phyloP scores from a whole-genome alignment of 768 basidiomycete genomes.

The Macrolepiota dolichaula region DNA sequence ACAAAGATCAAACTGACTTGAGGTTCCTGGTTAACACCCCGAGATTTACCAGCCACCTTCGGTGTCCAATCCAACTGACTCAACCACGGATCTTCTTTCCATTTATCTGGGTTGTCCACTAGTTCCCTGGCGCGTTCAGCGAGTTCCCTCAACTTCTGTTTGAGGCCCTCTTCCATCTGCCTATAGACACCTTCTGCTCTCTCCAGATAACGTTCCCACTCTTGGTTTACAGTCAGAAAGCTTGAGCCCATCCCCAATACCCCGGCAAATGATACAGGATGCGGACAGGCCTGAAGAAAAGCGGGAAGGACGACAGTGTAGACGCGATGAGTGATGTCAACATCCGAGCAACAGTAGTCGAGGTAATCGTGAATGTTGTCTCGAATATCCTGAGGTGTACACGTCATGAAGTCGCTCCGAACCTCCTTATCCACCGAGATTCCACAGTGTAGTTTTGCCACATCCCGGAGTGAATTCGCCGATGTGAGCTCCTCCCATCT shows the following conservation, averaged over 20 bases:
- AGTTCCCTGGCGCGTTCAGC: constrained; percentile 65
- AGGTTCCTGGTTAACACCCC: constrained; percentile 43
- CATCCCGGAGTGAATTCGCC: constrained; percentile 87
- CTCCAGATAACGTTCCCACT: constrained; percentile 82
- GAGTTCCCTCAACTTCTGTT: constrained; percentile 70
- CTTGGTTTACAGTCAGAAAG: constrained; percentile 86
- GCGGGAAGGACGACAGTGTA: constrained; percentile 73
- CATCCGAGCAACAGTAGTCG: constrained; percentile 84
- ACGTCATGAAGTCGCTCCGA: constrained; percentile 74
- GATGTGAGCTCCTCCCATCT: constrained; percentile 95
- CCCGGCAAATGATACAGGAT: constrained; percentile 91
- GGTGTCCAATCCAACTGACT: constrained; percentile 94
- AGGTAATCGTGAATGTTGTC: constrained; percentile 72
- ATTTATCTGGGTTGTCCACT: constrained; percentile 44
- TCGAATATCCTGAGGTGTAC: constrained; percentile 59
- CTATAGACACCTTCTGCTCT: constrained; percentile 74
- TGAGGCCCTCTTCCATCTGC: constrained; percentile 72
- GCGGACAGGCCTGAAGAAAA: constrained; percentile 82
- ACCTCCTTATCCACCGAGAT: constrained; percentile 76
- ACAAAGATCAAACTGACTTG: constrained; percentile 15
- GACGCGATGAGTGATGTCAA: constrained; percentile 79
- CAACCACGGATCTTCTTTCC: constrained; percentile 80
- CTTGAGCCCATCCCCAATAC: constrained; percentile 89
- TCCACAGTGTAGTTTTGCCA: constrained; percentile 85
- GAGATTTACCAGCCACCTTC: constrained; percentile 68